Base-by-base conservation (phyloP, 495 filamentous ascomycete genomes). In the Friedmanniomyces endolithicus region DNA sequence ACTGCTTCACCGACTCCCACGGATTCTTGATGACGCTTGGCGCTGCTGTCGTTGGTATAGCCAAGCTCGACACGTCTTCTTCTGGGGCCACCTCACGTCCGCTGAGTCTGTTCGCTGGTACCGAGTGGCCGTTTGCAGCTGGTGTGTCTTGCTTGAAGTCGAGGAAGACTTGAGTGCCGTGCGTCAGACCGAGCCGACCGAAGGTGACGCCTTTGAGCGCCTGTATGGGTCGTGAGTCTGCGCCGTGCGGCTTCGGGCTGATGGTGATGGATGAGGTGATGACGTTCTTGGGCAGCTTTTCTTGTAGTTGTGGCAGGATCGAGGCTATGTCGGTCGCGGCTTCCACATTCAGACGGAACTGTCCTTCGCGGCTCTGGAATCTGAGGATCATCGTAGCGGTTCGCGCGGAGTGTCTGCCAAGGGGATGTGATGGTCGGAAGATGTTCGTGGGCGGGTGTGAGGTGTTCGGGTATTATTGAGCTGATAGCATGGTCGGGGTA, bases 1-100 rank as follows among this genome's bases (percentile, higher is more conserved):
- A 92, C 69, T 98, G 92, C 59, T 81, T 76, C 6, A 96, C 87
- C 14, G 81, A 77, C 58, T 97, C 90, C 94, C 92, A 96, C 1
- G 92, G 90, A 59, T 90, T 95, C 66, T 86, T 87, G 59, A 88
- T 84, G 25, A 77, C 74, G 35, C 68, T 63, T 16, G 78, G 72
- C 37, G 82, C 77, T 2, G 69, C 71, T 25, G 17, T 52, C 27
- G 43, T 78, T 68, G 52, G 52, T 40, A 79, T 78, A 2, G 74
- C 68, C 17, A 78, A 74, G 41, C 85, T 75, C 11, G 84, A 78
- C 14, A 81, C 64, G 49, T 85, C 76, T 63, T 87, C 81, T 50
- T 79, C 77, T 25, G 82, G 82, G 9, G 82, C 69, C 17, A 94
- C 78, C 4, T 88, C 80, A 22, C 82, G 76, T 24, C 90, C 89